Evolutionary conservation across 257 asterid genomes (phyloP), one percentile per base, ranked within the genome.

Genomic region (Knoxia roxburghii): DNA sequence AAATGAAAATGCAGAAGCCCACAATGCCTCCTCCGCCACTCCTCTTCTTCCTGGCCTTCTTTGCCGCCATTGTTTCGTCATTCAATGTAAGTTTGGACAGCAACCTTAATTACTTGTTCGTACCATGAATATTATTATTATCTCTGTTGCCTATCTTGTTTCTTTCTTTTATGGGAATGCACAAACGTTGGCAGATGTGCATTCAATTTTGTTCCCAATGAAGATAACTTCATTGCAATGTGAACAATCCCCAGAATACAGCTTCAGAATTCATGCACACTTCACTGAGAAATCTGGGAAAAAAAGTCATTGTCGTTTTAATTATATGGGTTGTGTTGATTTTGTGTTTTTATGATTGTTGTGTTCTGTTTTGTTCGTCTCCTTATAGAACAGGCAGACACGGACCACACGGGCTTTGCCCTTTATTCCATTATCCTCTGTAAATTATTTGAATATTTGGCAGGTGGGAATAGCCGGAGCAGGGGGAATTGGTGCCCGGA

Each of bases 381-480:
- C 8, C 50, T 45, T 45, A 45, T 12, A 45, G 1, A 45, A 45
- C 50, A 14, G 20, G 14, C 50, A 45, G 20, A 12, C 50, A 48
- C 53, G 18, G 6, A 48, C 53, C 24, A 48, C 23, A 15, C 1
- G 10, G 10, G 3, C 53, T 15, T 20, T 48, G 4, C 8, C 53
- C 6, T 48, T 48, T 15, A n/a, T 4, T 48, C 53, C 24, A 3
- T 20, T 17, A 48, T 15, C 9, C 9, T 48, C 9, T 48, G 53
- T 48, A 20, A 48, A 18, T 17, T 17, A 17, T 48, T 17, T 13
- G 6, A 48, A 1, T 6, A 48, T 37, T 37, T 37, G 4, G 78
- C 69, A 77, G 81, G 73, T 73, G 55, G 78, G 35, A 1, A 15
- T 52, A 4, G 73, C 74, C 39, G 73, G 58, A 10, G 54, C 35